Base-by-base conservation (phyloP, 257 asterid species). In the Echites panduratus region DNA sequence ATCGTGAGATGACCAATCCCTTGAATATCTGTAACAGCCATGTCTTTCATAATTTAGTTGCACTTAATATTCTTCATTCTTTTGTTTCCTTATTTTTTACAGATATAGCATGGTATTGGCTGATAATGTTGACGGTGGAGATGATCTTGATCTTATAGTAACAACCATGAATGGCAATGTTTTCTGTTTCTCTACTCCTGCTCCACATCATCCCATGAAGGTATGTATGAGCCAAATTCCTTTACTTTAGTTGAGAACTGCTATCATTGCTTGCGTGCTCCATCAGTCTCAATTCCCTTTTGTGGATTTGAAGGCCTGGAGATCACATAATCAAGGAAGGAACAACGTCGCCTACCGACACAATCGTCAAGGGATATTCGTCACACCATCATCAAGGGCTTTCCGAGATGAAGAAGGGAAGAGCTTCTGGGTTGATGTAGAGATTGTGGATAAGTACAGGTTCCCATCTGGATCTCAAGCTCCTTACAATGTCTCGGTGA, bases 81-180 rank as follows among this genome's bases (percentile, higher is more conserved):
- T 56, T 19, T 68, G 19, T 27, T 54, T 69, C 10, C 61, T 17
- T 53, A 54, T 63, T 17, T 78, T 77, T 68, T 73, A 77, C 93
- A 95, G 99, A 72, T 95, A 95, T 85, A 95, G 99, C 90, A 95
- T 92, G 98, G 97, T 90, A 79, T 81, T 95, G 84, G 99, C 99
- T 61, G 98, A 95, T 77, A 95, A 92, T 73, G 88, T 92, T 26
- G 99, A 95, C 68, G 99, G 98, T n/a, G 99, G 99, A 70, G 98
- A 95, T 79, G 99, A 95, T 82, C 97, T 95, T 70, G 99, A 95
- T 79, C 98, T 95, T 74, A 81, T 95, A 77, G 96, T 95, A 56
- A 83, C 98, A 76, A 95, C 99, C 78, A 95, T 95, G 99, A 95
- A 95, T 66, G 98, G 99, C 69, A 95, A 95, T 67, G 97, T 95